Evolutionary conservation across 306 rosid genomes (phyloP), one percentile per base, ranked within the genome.

Genomic region (Casuarina glauca): DNA sequence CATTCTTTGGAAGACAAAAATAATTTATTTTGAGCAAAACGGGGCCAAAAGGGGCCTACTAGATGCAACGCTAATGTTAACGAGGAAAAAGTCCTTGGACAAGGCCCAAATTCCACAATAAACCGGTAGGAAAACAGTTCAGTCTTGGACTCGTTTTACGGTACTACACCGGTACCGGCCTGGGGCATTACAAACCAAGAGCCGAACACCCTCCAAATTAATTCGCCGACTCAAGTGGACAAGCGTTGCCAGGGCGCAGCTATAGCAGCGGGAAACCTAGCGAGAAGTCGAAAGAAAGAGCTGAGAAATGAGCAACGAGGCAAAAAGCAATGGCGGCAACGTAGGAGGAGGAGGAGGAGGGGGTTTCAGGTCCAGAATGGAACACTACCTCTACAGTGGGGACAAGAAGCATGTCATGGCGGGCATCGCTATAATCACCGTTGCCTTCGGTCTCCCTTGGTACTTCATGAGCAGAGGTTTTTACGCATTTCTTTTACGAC

Each of bases 401-500:
- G 96, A 94, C 2, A 94, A 94, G 74, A 95, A 91, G 72, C 98
- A 95, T 61, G 98, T 95, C 42, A 63, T 82, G 46, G 88, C 78
- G 26, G 98, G 97, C 73, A 73, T 95, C 79, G 94, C 87, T 70
- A 76, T 95, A 79, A 82, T 95, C 82, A 66, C 84, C 76, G 86
- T 81, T 44, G 83, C 85, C 58, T 92, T 92, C 63, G 80, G 82
- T 63, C 42, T 92, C 51, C 98, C 97, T 19, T 95, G 97, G 98
- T 86, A 45, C 76, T 79, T 84, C 38, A 88, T 91, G 93, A 89
- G 0, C 45, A 89, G 87, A 89, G 98, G 97, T 90, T 53, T 4
- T 19, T 69, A 6, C 39, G 11, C 3, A 6, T 63, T 19, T 63
- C 62, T 51, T 63, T 67, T 7, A 3, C 12, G 8, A 6, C 13